Conservation (phyloP, 441 rosid species). For the Gossypium trilobum region DNA sequence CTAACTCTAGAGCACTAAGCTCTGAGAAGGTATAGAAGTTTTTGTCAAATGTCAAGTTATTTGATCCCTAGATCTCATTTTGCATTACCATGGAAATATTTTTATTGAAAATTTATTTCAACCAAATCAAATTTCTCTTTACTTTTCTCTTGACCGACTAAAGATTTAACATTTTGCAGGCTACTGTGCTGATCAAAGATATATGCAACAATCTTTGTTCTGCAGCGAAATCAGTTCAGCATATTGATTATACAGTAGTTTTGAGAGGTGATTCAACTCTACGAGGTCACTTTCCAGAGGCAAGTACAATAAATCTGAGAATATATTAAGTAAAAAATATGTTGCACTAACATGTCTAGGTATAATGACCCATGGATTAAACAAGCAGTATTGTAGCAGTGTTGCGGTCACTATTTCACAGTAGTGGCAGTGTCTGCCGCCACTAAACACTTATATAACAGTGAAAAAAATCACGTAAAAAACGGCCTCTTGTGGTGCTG, state of each 20-base stretch:
- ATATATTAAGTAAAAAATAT: constrained; percentile 10
- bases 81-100: not conserved
- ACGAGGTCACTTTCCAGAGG: constrained; percentile 98
- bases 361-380: not conserved
- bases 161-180: constrained; percentile 42
- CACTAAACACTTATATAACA: not conserved
- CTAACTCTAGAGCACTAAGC: constrained; percentile 84
- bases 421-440: not conserved
- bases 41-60: constrained; percentile 11
- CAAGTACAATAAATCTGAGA: constrained; percentile 25
- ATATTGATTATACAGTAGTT: constrained; percentile 65
- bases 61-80: constrained; percentile 15
- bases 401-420: not conserved
- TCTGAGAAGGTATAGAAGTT: constrained; percentile 60
- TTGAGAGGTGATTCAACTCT: constrained; percentile 95
- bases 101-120: not conserved
- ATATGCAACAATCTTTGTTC: constrained; percentile 59
- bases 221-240: constrained; percentile 58
- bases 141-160: constrained; percentile 10
- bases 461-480: not conserved
- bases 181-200: constrained; percentile 56
- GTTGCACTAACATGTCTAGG: constrained; percentile 9
- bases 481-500: not conserved
- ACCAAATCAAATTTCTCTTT: not conserved
- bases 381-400: not conserved